A percentile compares a stretch with the other conserved stretches of the same genome.
Evolutionary conservation across 768 basidiomycete species (phyloP).

Genomic region (Hericium coralloides): DNA sequence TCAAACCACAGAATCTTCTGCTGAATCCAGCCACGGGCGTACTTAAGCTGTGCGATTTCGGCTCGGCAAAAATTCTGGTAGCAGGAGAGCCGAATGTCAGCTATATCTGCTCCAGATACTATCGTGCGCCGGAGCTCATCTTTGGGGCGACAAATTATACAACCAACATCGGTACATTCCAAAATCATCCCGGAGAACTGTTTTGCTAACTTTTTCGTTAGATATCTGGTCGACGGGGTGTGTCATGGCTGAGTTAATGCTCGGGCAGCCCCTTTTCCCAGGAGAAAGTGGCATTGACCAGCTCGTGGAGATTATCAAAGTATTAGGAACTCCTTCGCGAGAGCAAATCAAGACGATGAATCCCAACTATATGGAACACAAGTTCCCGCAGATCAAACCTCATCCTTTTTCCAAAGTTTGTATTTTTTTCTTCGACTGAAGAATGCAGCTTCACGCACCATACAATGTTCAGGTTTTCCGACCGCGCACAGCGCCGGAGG

Average conservation of each 20-base stretch:
- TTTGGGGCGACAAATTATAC: constrained; percentile 99
- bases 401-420: constrained; percentile 94
- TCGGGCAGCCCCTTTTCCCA: constrained; percentile 97
- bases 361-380: constrained; percentile 99
- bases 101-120: constrained; percentile 99
- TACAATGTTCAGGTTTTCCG: constrained; percentile 66
- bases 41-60: constrained; percentile 98
- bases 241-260: constrained; percentile 99
- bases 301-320: constrained; percentile 99
- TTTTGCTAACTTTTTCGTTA: constrained; percentile 20
- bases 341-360: constrained; percentile 99
- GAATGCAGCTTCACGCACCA: constrained; percentile 8
- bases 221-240: constrained; percentile 99
- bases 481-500: constrained; percentile 91
- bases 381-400: constrained; percentile 99
- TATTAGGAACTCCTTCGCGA: constrained; percentile 93
- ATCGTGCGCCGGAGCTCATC: constrained; percentile 97
- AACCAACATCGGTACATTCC: constrained; percentile 85
- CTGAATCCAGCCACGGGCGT: constrained; percentile 96
- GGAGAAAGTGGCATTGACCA: constrained; percentile 99
- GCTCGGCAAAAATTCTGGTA: constrained; percentile 96
- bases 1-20: constrained; percentile 98
- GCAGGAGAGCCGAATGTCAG: constrained; percentile 98
- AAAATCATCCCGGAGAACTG: background rate
- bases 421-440: constrained; percentile 3